Conservation (phyloP, 164 flowering plant genomes). For the Nymphaea thermarum region DNA sequence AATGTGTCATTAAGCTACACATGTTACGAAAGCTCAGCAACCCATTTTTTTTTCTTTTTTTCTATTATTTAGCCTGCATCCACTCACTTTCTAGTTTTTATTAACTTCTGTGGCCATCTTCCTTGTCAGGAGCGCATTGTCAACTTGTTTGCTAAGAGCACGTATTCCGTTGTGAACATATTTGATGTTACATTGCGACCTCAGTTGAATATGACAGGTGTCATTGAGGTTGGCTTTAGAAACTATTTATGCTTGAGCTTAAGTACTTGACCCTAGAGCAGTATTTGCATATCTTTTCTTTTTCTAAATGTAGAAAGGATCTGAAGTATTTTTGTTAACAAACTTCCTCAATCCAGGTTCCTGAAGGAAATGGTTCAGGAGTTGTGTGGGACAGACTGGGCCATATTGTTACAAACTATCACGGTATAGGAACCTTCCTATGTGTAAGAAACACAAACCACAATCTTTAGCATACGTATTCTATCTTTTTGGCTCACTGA, state of each 20-base stretch:
- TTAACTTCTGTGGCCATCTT: too few relatives aligned
- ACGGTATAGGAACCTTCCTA: conserved; percentile 32
- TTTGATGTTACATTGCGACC: conserved; percentile 93
- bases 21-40: background rate
- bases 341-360: conserved; percentile 35
- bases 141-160: conserved; percentile 73
- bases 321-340: too few relatives aligned
- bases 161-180: conserved; percentile 87
- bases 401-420: conserved; percentile 88
- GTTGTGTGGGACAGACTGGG: conserved; percentile 89
- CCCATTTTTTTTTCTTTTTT: background rate
- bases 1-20: background rate
- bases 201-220: conserved; percentile 77
- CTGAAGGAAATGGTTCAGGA: conserved; percentile 99
- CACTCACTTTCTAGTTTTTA: too few relatives aligned
- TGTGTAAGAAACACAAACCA: too few relatives aligned
- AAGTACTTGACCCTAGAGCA: too few relatives aligned
- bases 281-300: too few relatives aligned
- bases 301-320: too few relatives aligned
- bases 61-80: too few relatives aligned
- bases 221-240: conserved; percentile 61
- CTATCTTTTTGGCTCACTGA: too few relatives aligned
- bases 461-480: too few relatives aligned
- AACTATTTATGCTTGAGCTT: background rate
- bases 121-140: conserved; percentile 68